phyloP scores from a whole-genome alignment of 306 rosid species.

The Hippophae tibetana region DNA sequence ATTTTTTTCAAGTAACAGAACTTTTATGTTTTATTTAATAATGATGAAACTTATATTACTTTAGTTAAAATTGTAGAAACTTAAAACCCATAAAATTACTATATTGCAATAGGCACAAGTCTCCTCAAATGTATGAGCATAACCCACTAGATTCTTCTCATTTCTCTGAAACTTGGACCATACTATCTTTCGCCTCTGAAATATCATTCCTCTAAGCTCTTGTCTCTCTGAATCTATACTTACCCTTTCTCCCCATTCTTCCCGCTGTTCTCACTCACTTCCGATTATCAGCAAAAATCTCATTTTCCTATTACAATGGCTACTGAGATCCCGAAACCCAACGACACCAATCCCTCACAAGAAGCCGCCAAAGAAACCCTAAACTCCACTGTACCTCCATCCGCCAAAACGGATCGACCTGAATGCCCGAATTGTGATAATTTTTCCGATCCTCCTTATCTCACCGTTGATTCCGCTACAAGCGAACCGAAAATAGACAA shows the following conservation, averaged over 20 bases:
- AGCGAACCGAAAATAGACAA: slow-evolving; percentile 13
- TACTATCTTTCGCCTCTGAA: too few species aligned
- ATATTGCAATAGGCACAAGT: too few species aligned
- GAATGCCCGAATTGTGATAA: slow-evolving; percentile 6
- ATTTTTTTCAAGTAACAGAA: too few species aligned
- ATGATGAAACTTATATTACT: too few species aligned
- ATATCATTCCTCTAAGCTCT: background rate
- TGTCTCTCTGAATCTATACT: slow-evolving; percentile 8
- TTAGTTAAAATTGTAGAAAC: too few species aligned
- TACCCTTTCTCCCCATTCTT: slow-evolving; percentile 11
- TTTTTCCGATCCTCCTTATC: slow-evolving; percentile 7
- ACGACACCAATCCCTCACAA: slow-evolving; percentile 21
- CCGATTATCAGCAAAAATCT: background rate
- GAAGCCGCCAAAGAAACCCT: slow-evolving; percentile 59
- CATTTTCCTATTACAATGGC: slow-evolving; percentile 35
- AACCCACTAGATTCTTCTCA: too few species aligned
- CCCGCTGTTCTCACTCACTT: slow-evolving; percentile 18
- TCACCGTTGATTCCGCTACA: slow-evolving; percentile 8
- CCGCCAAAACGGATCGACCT: slow-evolving; percentile 21
- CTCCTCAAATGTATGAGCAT: too few species aligned
- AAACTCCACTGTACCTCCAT: slow-evolving; percentile 20
- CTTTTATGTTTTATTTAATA: too few species aligned
- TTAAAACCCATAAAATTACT: too few species aligned
- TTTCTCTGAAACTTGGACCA: too few species aligned
- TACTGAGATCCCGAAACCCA: slow-evolving; percentile 28